Evolutionary conservation across 1,284 basidiomycete species (phyloP), one percentile per base, ranked within the genome.

Genomic region (Ganoderma lucidum): DNA sequence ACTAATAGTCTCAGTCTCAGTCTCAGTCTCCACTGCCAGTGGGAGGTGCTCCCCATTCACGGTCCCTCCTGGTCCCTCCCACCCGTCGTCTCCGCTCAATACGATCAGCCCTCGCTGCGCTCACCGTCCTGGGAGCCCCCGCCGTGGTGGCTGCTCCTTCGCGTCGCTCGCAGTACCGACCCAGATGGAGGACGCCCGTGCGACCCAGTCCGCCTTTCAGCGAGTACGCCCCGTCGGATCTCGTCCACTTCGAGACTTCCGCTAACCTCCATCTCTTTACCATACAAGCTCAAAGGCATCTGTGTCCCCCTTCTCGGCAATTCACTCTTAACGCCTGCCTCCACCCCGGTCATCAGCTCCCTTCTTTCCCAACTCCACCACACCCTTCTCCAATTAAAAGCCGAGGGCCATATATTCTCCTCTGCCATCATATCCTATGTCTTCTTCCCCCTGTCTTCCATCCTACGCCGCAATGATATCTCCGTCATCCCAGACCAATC

Each of bases 381-480:
- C 1, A 80, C 81, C 6, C 83, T 96, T 60, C 76, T 78, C 23
- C 81, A 83, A 15, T 77, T 88, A 14, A 81, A 84, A 1, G 73
- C 80, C 28, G 79, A 82, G 10, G 80, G 79, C 17, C 68, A 77
- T 3, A 73, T 76, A 4, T 85, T 96, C 42, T 84, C 86, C 0
- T 78, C 87, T 0, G 85, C 87, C n/a, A 84, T 96, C 53, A 88
- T 95, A 59, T 91, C 92, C 64, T 98, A 98, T 80, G 83, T 90
- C 42, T 94, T 96, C 81, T 93, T 95, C 74, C 96, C 96, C 1
- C 78, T 98, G 66, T 94, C 95, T 0, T 88, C 90, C 35, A 88
- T 97, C 62, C 85, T 98, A 30, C 90, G 92, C 63, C 89, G 93
- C 41, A 93, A 95, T 76, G 72, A 84, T 9, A 86, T 90, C 10